Base-by-base conservation (phyloP, 2,329 filamentous ascomycete species). In the Diplocarpon rosae region DNA sequence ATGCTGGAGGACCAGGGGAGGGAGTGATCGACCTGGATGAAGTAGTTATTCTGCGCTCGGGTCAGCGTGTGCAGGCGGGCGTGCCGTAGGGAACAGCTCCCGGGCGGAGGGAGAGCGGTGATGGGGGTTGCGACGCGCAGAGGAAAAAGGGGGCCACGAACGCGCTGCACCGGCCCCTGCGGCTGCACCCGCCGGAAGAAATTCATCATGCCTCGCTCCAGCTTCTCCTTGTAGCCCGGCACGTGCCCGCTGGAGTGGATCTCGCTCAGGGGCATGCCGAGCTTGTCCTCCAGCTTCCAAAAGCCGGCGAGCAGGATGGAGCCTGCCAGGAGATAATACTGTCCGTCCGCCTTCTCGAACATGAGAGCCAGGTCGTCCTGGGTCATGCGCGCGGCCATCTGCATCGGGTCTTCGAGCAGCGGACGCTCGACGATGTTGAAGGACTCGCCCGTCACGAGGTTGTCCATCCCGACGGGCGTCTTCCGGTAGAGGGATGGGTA, bases 281-380 rank as follows among this genome's bases (percentile, higher is more conserved):
- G 76, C 63, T 94, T 93, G 59, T 93, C 85, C 45, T 77, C 69
- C 1, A 93, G 69, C 2, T 84, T 75, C 86, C 86, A 93, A 69
- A 93, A 93, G 0, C 86, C 86, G 0, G 86, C 74, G 0, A 93
- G 71, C 2, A 92, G 69, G 46, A 92, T 79, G 0, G 81, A 73
- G 0, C 85, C 86, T 0, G 84, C 83, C 1, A 88, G 73, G 0
- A 93, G 74, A 60, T 88, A 86, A 66, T 90, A 90, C 61, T 88
- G 77, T 0, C 85, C 84, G 58, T 93, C 85, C 0, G 70, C 62
- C 15, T 69, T 71, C 63, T 92, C 85, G 54, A 90, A 71, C 85
- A 93, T 90, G 44, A 93, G 75, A 0, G 85, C 85, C 0, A 93
- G 65, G 60, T 93, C 86, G 58, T 93, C 87, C 63, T 92, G 86